Evolutionary conservation across 805 yeast species (phyloP), one percentile per base, ranked within the genome.

Genomic region (Hanseniaspora occidentalis): DNA sequence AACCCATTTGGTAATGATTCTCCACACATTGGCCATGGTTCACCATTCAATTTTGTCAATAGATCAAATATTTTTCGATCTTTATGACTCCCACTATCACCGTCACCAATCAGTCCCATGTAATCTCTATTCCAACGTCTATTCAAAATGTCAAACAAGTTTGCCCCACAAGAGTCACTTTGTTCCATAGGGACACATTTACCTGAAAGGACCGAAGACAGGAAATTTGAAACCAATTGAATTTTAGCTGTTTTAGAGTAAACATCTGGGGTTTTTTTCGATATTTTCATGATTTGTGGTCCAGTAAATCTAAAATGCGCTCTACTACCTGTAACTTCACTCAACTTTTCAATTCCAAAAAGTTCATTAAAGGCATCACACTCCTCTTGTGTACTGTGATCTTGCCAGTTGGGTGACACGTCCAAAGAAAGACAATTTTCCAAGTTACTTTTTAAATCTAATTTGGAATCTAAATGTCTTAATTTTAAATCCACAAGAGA

Each of bases 131-230:
- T 67, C 66, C 74, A 85, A 16, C 66, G 56, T 24, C 68, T 64
- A 9, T 71, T 62, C n/a, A 62, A 47, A 31, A 86, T 71, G 57
- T 84, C 88, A 64, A 84, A 85, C 36, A 86, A 52, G 51, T 88
- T 88, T 92, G 85, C 85, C 9, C 96, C 96, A 61, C 96, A 84
- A 2, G 84, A 94, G 60, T 88, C 96, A 11, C 84, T 76, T 50
- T 79, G 79, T 49, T 86, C 96, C 42, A 84, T 63, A 2, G 71
- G 68, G 3, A 79, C 67, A 35, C 82, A 64, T 41, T 65, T 50
- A 8, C 94, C 94, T 33, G 77, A 59, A 23, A 88, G 65, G 10
- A 88, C 62, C 22, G 84, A 73, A 5, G 89, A 77, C 24, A 85
- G 61, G 52, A 86, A 86, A 41, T 80, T 76, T 1, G 95, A 83